These are phyloP conservation scores for Penicillium ucsense DNA, from an alignment of 495 filamentous ascomycete genomes.

Conservation along the genomic window DNA sequence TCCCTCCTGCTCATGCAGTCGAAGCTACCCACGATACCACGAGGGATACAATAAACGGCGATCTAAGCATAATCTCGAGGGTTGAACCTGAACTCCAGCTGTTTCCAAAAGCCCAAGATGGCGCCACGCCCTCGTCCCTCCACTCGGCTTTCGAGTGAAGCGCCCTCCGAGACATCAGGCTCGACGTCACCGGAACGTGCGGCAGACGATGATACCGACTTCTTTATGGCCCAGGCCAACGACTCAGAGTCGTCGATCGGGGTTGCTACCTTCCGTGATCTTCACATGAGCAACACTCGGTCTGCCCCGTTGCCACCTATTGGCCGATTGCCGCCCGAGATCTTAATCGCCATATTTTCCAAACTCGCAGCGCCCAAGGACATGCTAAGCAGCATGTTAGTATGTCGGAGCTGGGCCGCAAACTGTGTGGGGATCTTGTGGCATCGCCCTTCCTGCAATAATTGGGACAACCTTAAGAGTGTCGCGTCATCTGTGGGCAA, in stretches of 20 bases:
- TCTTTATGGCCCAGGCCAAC: constrained; percentile 73
- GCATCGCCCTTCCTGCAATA: constrained; percentile 86
- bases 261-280: constrained; percentile 64
- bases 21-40: constrained; percentile 8
- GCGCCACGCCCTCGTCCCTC: constrained; percentile 30
- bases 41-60: constrained; percentile 14
- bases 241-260: constrained; percentile 88
- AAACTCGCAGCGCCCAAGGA: constrained; percentile 68
- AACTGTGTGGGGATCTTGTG: constrained; percentile 90
- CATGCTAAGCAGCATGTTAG: constrained; percentile 80
- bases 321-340: constrained; percentile 79
- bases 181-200: constrained; percentile 76
- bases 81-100: constrained; percentile 2
- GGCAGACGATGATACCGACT: constrained; percentile 87
- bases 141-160: constrained; percentile 37
- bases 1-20: constrained; percentile 9
- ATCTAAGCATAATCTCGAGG: constrained; percentile 5
- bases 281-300: constrained; percentile 46
- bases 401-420: constrained; percentile 83
- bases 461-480: constrained; percentile 65
- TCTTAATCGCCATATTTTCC: constrained; percentile 85
- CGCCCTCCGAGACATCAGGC: constrained; percentile 54
- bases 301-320: constrained; percentile 58
- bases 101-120: constrained; percentile 17
- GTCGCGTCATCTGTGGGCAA: constrained; percentile 69